Evolutionary conservation across 805 yeast species (phyloP).

Genomic region (Candida ortonii): DNA sequence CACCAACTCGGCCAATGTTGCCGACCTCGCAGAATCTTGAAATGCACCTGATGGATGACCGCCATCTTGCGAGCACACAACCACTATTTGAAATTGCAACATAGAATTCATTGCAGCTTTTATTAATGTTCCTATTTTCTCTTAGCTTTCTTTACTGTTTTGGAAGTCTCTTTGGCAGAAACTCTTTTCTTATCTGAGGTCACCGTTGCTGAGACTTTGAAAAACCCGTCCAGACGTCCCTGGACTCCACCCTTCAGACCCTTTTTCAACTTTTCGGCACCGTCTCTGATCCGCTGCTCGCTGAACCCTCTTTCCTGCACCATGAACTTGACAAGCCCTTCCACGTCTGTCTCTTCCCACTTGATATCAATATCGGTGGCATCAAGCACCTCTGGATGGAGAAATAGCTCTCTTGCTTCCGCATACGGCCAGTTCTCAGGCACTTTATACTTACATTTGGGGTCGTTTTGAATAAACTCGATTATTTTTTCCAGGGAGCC

Average conservation of each 20-base stretch:
- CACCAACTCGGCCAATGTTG: neutral
- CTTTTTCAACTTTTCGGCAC: constrained; percentile 80
- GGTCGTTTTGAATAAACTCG: constrained; percentile 54
- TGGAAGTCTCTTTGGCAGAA: constrained; percentile 32
- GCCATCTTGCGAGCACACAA: neutral
- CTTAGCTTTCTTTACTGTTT: constrained; percentile 13
- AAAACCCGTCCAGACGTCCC: constrained; percentile 90
- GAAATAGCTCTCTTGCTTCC: constrained; percentile 81
- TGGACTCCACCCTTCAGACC: constrained; percentile 84
- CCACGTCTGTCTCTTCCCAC: constrained; percentile 87
- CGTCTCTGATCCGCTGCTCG: constrained; percentile 87
- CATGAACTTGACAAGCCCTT: constrained; percentile 77
- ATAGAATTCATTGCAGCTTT: neutral
- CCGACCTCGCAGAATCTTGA: too few species aligned
- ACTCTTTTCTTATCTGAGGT: constrained; percentile 42
- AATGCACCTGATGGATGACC: constrained; percentile 1
- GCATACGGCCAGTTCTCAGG: constrained; percentile 95
- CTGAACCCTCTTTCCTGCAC: constrained; percentile 86
- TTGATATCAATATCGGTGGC: constrained; percentile 65
- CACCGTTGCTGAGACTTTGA: constrained; percentile 51
- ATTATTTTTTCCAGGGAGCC: constrained; percentile 77
- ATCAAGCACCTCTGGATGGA: constrained; percentile 73
- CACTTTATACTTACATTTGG: constrained; percentile 66
- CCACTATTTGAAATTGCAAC: neutral
- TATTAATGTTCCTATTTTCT: constrained; percentile 7